Conservation (phyloP, 1,284 basidiomycete genomes). For the Cystobasidium pallidum region DNA sequence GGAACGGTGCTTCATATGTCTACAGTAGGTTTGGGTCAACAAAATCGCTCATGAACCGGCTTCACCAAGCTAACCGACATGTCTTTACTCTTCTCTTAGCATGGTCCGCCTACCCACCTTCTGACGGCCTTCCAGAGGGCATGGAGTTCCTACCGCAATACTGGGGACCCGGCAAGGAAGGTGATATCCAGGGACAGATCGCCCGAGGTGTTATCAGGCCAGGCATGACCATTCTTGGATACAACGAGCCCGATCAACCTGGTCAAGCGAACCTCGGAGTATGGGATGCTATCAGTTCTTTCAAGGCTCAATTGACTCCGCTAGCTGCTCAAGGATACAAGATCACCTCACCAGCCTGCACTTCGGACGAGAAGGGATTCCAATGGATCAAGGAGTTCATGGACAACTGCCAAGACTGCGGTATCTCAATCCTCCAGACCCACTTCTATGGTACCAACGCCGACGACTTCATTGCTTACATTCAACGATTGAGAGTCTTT, state of each 20-base stretch:
- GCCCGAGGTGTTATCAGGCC: slow-evolving; percentile 39
- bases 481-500: slow-evolving; percentile 29
- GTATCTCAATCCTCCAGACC: slow-evolving; percentile 33
- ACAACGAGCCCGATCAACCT: slow-evolving; percentile 44
- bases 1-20: slow-evolving; percentile 20
- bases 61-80: not conserved
- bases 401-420: slow-evolving; percentile 36
- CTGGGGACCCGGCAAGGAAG: slow-evolving; percentile 44
- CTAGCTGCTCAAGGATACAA: slow-evolving; percentile 35
- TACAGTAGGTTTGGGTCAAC: slow-evolving; percentile 14
- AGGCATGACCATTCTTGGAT: slow-evolving; percentile 43
- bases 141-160: slow-evolving; percentile 43
- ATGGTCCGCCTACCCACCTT: slow-evolving; percentile 44
- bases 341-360: slow-evolving; percentile 38
- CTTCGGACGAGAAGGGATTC: slow-evolving; percentile 42
- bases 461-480: slow-evolving; percentile 41
- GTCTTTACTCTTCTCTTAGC: not conserved
- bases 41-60: not conserved
- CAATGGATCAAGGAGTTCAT: slow-evolving; percentile 41
- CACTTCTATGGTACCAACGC: slow-evolving; percentile 43
- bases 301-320: slow-evolving; percentile 32
- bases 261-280: slow-evolving; percentile 43
- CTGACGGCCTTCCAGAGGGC: slow-evolving; percentile 22
- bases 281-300: slow-evolving; percentile 27
- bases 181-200: slow-evolving; percentile 35